Evolutionary conservation across 331 rosid species (phyloP).

Genomic region (Quercus lobata): DNA sequence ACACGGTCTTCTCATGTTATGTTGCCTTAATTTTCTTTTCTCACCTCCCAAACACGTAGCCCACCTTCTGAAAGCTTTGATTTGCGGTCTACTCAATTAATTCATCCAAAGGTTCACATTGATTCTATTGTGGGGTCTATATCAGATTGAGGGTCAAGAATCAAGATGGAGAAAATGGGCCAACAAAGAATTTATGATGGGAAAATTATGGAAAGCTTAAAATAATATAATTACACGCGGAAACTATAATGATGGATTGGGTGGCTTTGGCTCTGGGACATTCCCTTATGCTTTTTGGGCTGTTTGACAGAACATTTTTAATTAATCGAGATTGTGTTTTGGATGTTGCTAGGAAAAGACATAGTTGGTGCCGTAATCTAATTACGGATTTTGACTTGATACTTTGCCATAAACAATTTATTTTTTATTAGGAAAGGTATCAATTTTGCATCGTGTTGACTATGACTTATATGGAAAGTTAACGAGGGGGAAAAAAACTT

Average conservation of each 20-base stretch:
- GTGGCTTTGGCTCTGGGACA: constrained; percentile 2
- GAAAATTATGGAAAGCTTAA: background rate
- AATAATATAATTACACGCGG: constrained; percentile 28
- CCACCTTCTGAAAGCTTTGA: background rate
- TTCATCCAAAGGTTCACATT: background rate
- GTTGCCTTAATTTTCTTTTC: background rate
- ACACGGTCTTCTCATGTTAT: constrained; percentile 48
- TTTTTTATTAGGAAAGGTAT: too few species aligned
- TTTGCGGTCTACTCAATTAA: background rate
- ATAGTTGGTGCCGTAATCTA: background rate
- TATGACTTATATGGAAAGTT: too few species aligned
- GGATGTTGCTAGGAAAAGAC: background rate
- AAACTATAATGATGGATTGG: constrained; percentile 1
- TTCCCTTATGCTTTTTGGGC: constrained; percentile 12
- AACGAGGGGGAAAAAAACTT: too few species aligned
- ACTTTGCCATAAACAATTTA: too few species aligned
- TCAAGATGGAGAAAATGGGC: background rate
- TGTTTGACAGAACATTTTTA: background rate
- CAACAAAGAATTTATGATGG: background rate
- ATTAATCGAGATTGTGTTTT: background rate
- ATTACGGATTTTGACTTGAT: background rate
- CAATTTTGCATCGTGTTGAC: too few species aligned
- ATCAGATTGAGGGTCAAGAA: background rate
- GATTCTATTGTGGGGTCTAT: background rate
- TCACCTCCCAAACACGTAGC: constrained; percentile 23